Base-by-base conservation (phyloP, 2,329 filamentous ascomycete genomes). In the Calcarisporium arbuscula region DNA sequence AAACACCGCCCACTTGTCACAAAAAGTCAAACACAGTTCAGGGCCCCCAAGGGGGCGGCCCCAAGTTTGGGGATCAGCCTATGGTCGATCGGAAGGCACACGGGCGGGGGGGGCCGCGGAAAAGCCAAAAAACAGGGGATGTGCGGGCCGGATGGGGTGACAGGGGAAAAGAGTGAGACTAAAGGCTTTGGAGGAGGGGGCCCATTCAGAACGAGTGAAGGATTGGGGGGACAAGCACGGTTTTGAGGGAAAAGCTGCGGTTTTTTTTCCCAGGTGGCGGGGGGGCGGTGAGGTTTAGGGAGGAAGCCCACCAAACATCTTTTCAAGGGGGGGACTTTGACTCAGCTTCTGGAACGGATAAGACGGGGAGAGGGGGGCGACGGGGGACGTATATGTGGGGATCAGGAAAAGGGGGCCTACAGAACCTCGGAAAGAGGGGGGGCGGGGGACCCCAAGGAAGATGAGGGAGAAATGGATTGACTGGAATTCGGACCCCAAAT, bases 301-400 rank as follows among this genome's bases (percentile, higher is more conserved):
- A 86, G 79, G n/a, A n/a, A n/a, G n/a, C n/a, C n/a, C n/a, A n/a
- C n/a, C 48, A 94, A 88, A 11, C 87, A 95, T 67, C 62, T 95
- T 45, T 82, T 96, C 30, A 96, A 95, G 54, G 92, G 92, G 0
- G 62, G 98, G 32, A 92, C 98, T 60, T 84, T 87, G 55, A 83
- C n/a, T n/a, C n/a, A 84, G 56, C 65, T 96, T 10, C 64, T 89
- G 19, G 76, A 84, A 56, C 70, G 80, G 45, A 71, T 84, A 40
- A 72, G 73, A 40, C 72, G 70, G 36, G 85, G 83, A 26, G 84
- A 88, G 55, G 65, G 89, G 57, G 70, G 86, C 2, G 72, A 68
- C 45, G 57, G 51, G n/a, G n/a, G n/a, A n/a, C n/a, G n/a, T n/a
- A 58, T 62, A 7, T 52, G 21, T 6, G 27, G 20, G 14, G 15